These are phyloP conservation scores for Beta corolliflora DNA, from an alignment of 179 eudicot genomes.

Conservation along the genomic window DNA sequence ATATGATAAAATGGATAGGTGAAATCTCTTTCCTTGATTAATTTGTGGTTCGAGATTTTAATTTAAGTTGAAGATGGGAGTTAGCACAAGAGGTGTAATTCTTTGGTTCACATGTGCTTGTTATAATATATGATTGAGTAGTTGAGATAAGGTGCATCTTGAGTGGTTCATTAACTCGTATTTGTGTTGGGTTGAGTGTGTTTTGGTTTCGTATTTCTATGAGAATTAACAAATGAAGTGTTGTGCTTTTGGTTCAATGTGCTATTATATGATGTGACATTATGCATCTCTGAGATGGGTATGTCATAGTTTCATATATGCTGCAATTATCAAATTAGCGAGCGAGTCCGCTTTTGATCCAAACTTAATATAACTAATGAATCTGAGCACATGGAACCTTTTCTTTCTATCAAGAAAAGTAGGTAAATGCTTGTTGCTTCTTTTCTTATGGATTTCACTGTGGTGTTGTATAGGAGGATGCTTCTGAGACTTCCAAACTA, in stretches of 20 bases:
- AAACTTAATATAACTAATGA: no score
- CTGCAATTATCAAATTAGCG: no score
- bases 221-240: no score
- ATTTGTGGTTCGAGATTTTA: neutral
- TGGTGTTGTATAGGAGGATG: slow-evolving; percentile 49
- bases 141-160: neutral
- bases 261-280: slow-evolving; percentile 1
- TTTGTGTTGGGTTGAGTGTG: neutral
- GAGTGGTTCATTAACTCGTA: neutral
- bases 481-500: slow-evolving; percentile 44
- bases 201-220: no score
- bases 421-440: slow-evolving; percentile 1
- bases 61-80: neutral
- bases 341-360: no score
- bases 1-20: neutral
- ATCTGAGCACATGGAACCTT: no score
- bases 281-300: neutral
- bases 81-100: neutral
- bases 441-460: slow-evolving; percentile 2
- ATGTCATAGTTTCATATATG: neutral
- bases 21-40: neutral
- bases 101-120: neutral
- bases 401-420: neutral
- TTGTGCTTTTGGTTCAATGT: slow-evolving; percentile 1
- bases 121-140: neutral